Evolutionary conservation across 495 filamentous ascomycete species (phyloP).

Genomic region (Xylaria bambusicola): DNA sequence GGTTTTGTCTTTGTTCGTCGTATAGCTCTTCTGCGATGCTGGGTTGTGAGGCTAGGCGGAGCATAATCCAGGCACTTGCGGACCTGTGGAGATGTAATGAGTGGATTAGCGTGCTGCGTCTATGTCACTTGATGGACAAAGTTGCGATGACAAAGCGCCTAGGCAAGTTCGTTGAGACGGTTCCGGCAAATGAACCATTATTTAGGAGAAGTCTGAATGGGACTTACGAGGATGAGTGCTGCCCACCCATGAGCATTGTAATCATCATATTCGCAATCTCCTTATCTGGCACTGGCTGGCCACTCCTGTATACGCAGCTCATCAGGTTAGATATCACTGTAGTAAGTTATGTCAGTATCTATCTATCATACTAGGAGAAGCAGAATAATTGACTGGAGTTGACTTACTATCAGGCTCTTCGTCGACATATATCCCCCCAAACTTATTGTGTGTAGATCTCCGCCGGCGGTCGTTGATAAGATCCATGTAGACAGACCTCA

Average conservation of each 20-base stretch:
- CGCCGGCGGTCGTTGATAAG: conserved; percentile 63
- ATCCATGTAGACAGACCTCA: conserved; percentile 63
- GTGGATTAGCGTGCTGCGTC: too few relatives aligned
- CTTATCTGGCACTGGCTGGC: conserved; percentile 59
- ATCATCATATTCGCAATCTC: conserved; percentile 80
- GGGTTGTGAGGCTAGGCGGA: conserved; percentile 63
- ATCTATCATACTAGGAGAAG: background rate
- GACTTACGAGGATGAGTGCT: conserved; percentile 64
- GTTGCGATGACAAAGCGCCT: too few relatives aligned
- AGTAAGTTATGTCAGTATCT: background rate
- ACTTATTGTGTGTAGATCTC: background rate
- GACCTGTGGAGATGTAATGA: conserved; percentile 29
- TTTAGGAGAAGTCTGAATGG: too few relatives aligned
- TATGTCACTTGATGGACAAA: too few relatives aligned
- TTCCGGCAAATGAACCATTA: too few relatives aligned
- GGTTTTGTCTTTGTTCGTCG: conserved; percentile 57
- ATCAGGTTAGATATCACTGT: conserved; percentile 67
- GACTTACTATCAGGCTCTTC: conserved; percentile 48
- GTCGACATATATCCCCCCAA: conserved; percentile 29
- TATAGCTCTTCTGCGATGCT: conserved; percentile 63
- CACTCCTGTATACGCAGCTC: conserved; percentile 63
- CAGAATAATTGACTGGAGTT: too few relatives aligned
- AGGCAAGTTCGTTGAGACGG: too few relatives aligned
- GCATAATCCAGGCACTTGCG: conserved; percentile 66
- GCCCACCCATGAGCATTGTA: conserved; percentile 71